These are phyloP conservation scores for Tylopilus vinaceipallidus DNA, from an alignment of 768 basidiomycete species.

Conservation along the genomic window DNA sequence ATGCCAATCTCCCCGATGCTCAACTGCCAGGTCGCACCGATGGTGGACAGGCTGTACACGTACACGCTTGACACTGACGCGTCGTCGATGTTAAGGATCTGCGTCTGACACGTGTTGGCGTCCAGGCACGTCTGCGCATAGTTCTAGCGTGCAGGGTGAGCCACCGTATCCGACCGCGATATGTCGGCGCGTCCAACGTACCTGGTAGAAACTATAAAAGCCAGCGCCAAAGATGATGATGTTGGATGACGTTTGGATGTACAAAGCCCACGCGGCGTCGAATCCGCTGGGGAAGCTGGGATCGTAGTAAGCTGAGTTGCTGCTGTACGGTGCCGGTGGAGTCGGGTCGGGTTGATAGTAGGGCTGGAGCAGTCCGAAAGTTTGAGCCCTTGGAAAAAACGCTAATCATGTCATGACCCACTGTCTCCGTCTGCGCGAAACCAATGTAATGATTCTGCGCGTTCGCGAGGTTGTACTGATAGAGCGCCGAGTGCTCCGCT, in stretches of 20 bases:
- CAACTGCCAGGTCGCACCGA: slow-evolving; percentile 41
- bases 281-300: slow-evolving; percentile 29
- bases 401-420: slow-evolving; percentile 20
- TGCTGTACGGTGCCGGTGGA: slow-evolving; percentile 41
- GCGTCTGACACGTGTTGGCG: slow-evolving; percentile 38
- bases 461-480: slow-evolving; percentile 45
- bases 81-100: slow-evolving; percentile 42
- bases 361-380: slow-evolving; percentile 35
- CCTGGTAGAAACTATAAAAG: slow-evolving; percentile 49
- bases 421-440: slow-evolving; percentile 51
- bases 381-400: neutral
- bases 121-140: slow-evolving; percentile 38
- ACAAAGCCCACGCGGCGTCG: slow-evolving; percentile 12
- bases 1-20: slow-evolving; percentile 35
- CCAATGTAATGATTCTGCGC: slow-evolving; percentile 50
- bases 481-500: slow-evolving; percentile 47
- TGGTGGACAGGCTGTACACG: slow-evolving; percentile 46
- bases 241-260: slow-evolving; percentile 34
- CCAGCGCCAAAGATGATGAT: slow-evolving; percentile 44
- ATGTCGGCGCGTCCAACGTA: neutral
- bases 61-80: slow-evolving; percentile 36
- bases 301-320: slow-evolving; percentile 36
- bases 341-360: slow-evolving; percentile 48
- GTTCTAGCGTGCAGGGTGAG: slow-evolving; percentile 32
- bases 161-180: neutral